phyloP scores from a whole-genome alignment of 305 asterid species.

The Fraxinus ornus region DNA sequence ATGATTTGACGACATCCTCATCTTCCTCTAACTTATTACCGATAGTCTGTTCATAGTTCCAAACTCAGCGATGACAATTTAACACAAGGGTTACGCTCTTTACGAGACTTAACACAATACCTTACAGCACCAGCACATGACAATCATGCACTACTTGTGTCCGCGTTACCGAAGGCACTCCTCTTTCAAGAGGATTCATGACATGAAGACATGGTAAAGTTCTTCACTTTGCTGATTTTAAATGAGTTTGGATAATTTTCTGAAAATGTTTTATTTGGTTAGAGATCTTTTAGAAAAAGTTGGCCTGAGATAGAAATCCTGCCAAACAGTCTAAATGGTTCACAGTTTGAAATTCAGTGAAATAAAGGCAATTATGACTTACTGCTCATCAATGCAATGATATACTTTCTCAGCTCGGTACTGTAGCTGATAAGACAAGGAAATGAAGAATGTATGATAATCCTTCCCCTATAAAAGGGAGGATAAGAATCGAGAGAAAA shows the following conservation, averaged over 20 bases:
- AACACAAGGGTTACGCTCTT: neutral
- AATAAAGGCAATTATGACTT: neutral
- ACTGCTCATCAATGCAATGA: too few species aligned
- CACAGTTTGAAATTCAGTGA: neutral
- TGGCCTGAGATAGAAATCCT: neutral
- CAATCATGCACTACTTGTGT: neutral
- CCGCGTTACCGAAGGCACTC: neutral
- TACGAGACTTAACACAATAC: neutral
- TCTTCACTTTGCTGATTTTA: neutral
- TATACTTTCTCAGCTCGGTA: too few species aligned
- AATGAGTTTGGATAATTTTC: too few species aligned
- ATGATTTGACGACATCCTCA: neutral
- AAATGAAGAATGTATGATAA: too few species aligned
- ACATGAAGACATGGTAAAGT: neutral
- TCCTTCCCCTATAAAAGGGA: too few species aligned
- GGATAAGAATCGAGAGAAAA: too few species aligned
- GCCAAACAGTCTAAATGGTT: neutral
- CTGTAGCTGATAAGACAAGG: too few species aligned
- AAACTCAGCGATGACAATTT: neutral
- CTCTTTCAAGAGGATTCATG: neutral
- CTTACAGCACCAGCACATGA: neutral
- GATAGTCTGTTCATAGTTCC: neutral
- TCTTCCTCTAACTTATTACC: neutral
- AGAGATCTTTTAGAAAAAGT: neutral
- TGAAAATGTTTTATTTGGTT: too few species aligned